These are phyloP conservation scores for Phaeotremella fagi DNA, from an alignment of 768 basidiomycete species.

Conservation along the genomic window DNA sequence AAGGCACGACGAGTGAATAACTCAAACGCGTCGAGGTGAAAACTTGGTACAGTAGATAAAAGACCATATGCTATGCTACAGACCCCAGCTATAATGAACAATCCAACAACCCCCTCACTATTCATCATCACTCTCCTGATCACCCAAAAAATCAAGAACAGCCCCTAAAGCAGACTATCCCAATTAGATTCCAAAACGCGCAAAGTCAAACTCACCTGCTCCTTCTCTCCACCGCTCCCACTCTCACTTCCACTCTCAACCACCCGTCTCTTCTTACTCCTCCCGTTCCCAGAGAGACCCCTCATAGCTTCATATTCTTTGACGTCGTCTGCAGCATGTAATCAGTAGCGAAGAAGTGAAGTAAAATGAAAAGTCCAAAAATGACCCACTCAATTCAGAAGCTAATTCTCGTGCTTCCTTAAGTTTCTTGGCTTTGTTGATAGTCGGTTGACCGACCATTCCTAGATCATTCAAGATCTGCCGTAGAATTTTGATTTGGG, in stretches of 20 bases:
- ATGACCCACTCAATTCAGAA: conserved; percentile 71
- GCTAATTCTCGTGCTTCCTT: conserved; percentile 68
- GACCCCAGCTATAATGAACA: neutral
- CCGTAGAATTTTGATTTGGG: conserved; percentile 29
- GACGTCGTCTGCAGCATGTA: conserved; percentile 29
- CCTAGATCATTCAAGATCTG: conserved; percentile 52
- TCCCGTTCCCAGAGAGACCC: conserved; percentile 17
- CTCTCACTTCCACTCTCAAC: neutral
- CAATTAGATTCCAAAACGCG: neutral
- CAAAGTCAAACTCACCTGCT: conserved; percentile 8
- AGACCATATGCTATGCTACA: neutral
- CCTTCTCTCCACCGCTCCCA: conserved; percentile 3
- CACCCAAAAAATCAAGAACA: conserved; percentile 29
- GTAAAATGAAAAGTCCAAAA: neutral
- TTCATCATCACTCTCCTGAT: conserved; percentile 8
- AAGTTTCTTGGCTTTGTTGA: conserved; percentile 76
- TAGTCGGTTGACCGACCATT: conserved; percentile 69
- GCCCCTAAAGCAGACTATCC: conserved; percentile 30
- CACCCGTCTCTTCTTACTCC: neutral
- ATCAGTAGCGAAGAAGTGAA: neutral
- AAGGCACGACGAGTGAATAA: too few relatives aligned
- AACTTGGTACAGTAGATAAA: neutral
- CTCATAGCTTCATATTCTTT: conserved; percentile 33
- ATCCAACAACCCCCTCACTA: neutral
- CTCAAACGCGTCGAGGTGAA: neutral